Base-by-base conservation (phyloP, 2,329 filamentous ascomycete species). In the Dothideomycetidae sp. region DNA sequence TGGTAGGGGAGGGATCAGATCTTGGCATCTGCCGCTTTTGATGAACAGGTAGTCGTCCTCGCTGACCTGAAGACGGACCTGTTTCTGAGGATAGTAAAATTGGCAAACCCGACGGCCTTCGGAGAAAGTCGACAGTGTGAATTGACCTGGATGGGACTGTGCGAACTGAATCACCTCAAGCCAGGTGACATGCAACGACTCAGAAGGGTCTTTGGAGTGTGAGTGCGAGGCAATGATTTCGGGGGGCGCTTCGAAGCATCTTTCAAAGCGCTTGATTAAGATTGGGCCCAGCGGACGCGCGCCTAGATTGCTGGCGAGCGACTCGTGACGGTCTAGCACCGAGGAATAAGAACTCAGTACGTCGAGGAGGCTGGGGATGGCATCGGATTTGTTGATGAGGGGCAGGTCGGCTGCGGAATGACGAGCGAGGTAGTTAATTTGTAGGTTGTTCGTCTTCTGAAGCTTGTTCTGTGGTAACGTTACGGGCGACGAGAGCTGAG, bases 21-120 rank as follows among this genome's bases (percentile, higher is more conserved):
- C 78, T 56, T 92, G 81, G 9, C 86, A 73, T 46, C 82, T 81
- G 17, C 84, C 83, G 28, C 81, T 86, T 38, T 76, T 75, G 46
- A 93, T 86, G 46, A 93, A 63, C 29, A 85, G 71, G 67, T 78
- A 93, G 53, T 93, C 84, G 54, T 92, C 83, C 55, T 92, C 83
- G 12, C 75, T 76, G 43, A 93, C 88, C 60, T 93, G 82, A 5
- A 92, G 78, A 33, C 81, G 73, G 46, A 78, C 71, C 43, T 85
- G 81, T 52, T 85, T 85, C 45, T 83, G 76, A 18, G 55, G 53
- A 33, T 56, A 57, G 51, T 77, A 75, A 56, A 93, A 90, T 44
- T 83, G 81, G 53, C 84, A 92, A 37, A 79, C 75, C 32, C 78
- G 71, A 37, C 71, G 62, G 13, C 80, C 79, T 46, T 81, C 78